phyloP scores from a whole-genome alignment of 2,329 filamentous ascomycete genomes.

The Pseudocercospora cruenta region DNA sequence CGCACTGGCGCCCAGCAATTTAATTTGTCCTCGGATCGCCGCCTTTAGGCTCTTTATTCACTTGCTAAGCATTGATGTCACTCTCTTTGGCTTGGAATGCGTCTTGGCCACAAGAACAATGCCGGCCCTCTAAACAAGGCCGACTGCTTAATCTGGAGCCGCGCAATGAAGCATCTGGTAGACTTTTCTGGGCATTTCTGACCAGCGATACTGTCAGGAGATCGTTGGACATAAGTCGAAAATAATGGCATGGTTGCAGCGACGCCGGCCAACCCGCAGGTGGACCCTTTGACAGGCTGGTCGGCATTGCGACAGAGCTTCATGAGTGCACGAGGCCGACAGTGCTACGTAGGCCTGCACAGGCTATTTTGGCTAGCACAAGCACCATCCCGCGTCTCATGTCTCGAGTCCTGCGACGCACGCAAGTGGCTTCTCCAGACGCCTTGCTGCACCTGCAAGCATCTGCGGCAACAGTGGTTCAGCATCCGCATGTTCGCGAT shows the following conservation, averaged over 20 bases:
- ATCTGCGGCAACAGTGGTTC: background rate
- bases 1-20: background rate
- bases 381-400: background rate
- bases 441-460: background rate
- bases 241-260: background rate
- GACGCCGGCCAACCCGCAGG: background rate
- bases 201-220: background rate
- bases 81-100: background rate
- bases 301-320: slow-evolving; percentile 1
- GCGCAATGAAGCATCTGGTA: background rate
- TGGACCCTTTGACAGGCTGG: background rate
- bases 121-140: background rate
- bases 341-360: slow-evolving; percentile 1
- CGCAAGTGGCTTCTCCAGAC: slow-evolving; percentile 3
- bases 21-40: background rate
- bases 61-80: background rate
- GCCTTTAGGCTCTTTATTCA: background rate
- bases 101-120: slow-evolving; percentile 3
- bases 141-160: background rate
- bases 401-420: background rate
- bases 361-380: background rate
- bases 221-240: slow-evolving; percentile 2
- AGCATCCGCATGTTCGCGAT: background rate
- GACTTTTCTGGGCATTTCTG: background rate
- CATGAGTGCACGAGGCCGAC: background rate